phyloP scores from a whole-genome alignment of 306 rosid genomes.

The Cucurbita argyrosperma region DNA sequence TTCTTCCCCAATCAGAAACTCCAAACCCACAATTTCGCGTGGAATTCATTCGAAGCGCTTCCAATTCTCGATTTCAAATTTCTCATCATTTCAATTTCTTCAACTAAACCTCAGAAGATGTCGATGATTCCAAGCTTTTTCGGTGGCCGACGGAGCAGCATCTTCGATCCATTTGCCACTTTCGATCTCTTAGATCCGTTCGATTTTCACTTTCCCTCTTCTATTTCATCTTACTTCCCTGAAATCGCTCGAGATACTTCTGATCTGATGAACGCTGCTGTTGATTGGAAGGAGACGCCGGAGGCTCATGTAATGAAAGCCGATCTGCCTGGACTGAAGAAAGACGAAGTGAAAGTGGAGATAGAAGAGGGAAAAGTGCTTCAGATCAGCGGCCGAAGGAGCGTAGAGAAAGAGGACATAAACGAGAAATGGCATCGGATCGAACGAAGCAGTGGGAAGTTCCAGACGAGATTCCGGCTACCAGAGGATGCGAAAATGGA shows the following conservation, averaged over 20 bases:
- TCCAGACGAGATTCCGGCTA: conserved; percentile 17
- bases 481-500: conserved; percentile 20
- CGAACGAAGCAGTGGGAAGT: conserved; percentile 25
- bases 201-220: conserved; percentile 7
- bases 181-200: conserved; percentile 14
- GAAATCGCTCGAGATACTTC: not conserved
- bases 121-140: conserved; percentile 21
- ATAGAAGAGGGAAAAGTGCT: conserved; percentile 16
- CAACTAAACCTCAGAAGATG: not conserved
- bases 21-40: not conserved
- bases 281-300: conserved; percentile 26
- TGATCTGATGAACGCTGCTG: not conserved
- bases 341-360: conserved; percentile 24
- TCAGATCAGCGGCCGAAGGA: conserved; percentile 24
- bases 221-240: not conserved
- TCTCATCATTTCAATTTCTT: not conserved
- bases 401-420: conserved; percentile 16
- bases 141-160: conserved; percentile 8
- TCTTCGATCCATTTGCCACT: not conserved
- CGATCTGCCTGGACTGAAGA: conserved; percentile 22
- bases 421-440: conserved; percentile 26
- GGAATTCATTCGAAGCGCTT: not conserved
- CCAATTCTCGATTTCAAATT: not conserved
- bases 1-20: not conserved
- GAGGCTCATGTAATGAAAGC: conserved; percentile 28